phyloP scores from a whole-genome alignment of 768 basidiomycete species.

The Rhodotorula graminis region DNA sequence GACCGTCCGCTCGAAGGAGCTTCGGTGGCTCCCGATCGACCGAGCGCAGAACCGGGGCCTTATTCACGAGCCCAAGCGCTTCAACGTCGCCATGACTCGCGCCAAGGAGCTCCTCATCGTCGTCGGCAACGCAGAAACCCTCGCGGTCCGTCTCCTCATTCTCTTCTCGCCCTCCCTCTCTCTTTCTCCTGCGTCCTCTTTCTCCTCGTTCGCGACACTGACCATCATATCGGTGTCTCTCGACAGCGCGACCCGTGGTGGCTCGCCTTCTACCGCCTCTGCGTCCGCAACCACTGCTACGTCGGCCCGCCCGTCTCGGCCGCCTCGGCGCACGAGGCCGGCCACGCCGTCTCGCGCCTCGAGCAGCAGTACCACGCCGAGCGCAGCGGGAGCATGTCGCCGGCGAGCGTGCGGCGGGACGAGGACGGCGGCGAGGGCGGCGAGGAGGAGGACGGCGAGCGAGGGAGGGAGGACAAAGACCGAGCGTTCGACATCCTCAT shows the following conservation, averaged over 20 bases:
- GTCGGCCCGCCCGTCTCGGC: slow-evolving; percentile 17
- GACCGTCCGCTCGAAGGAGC: slow-evolving; percentile 39
- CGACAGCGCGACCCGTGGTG: slow-evolving; percentile 45
- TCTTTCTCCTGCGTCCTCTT: too few relatives aligned
- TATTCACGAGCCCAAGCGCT: slow-evolving; percentile 46
- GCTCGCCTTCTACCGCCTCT: slow-evolving; percentile 46
- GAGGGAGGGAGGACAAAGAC: not conserved
- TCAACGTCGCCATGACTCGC: slow-evolving; percentile 50
- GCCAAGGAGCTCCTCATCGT: slow-evolving; percentile 48
- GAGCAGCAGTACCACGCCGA: slow-evolving; percentile 22
- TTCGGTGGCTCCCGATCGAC: slow-evolving; percentile 45
- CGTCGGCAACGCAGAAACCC: slow-evolving; percentile 45
- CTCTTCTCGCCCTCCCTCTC: not conserved
- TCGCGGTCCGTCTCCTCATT: slow-evolving; percentile 32
- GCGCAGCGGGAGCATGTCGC: not conserved
- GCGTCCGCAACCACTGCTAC: slow-evolving; percentile 41
- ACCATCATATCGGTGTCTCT: too few relatives aligned
- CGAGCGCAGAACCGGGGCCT: slow-evolving; percentile 45
- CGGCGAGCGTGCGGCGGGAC: not conserved
- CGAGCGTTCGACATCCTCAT: slow-evolving; percentile 26
- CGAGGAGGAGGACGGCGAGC: not conserved
- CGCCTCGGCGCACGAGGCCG: not conserved
- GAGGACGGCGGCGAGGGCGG: not conserved
- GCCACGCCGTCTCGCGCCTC: slow-evolving; percentile 24
- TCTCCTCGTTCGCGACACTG: too few relatives aligned